Conservation (phyloP, 1,284 basidiomycete genomes). For the Xerocomus amazonicus region DNA sequence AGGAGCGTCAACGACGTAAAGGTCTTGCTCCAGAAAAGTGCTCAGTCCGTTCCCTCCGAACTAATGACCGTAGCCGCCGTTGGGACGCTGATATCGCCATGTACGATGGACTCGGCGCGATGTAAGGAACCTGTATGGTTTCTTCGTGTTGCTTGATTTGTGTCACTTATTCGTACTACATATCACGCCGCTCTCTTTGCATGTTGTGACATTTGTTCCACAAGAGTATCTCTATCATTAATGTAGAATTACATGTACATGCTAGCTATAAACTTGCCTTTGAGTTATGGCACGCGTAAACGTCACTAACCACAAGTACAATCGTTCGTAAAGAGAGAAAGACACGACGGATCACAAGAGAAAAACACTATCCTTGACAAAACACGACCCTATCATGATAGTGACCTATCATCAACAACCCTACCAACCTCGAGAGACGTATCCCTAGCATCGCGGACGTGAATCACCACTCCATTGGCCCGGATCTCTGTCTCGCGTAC, state of each 20-base stretch:
- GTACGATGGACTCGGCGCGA: slow-evolving; percentile 32
- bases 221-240: slow-evolving; percentile 24
- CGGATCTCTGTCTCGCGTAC: slow-evolving; percentile 1
- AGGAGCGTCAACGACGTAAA: slow-evolving; percentile 33
- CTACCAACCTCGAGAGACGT: background rate
- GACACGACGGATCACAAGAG: background rate
- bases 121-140: slow-evolving; percentile 17
- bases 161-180: slow-evolving; percentile 7
- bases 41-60: slow-evolving; percentile 29
- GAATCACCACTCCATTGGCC: background rate
- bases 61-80: slow-evolving; percentile 19
- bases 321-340: too few relatives aligned
- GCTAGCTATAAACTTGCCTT: slow-evolving; percentile 11
- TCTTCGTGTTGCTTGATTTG: slow-evolving; percentile 13
- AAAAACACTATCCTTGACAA: background rate
- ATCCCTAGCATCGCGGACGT: background rate
- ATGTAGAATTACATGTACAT: slow-evolving; percentile 33
- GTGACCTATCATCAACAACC: background rate
- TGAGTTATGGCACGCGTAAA: background rate
- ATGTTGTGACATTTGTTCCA: slow-evolving; percentile 10
- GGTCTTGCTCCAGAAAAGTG: slow-evolving; percentile 27
- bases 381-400: too few relatives aligned
- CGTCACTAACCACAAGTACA: too few relatives aligned
- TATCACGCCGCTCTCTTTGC: slow-evolving; percentile 12
- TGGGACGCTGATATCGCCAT: slow-evolving; percentile 31